phyloP scores from a whole-genome alignment of 257 asterid genomes.

The Anisodus acutangulus region DNA sequence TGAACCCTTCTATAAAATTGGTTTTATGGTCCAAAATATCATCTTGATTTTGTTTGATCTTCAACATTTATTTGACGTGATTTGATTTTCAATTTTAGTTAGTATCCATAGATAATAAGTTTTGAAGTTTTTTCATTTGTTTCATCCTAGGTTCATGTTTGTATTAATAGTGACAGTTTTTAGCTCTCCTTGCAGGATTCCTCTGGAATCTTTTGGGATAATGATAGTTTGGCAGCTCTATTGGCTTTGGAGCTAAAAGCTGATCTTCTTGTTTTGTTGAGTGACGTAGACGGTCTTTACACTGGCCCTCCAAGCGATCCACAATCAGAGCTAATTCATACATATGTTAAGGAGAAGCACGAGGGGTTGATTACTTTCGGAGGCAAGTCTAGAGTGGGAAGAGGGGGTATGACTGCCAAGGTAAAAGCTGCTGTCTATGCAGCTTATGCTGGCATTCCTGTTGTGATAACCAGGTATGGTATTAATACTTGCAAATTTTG shows the following conservation, averaged over 20 bases:
- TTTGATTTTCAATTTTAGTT: not conserved
- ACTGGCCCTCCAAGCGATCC: constrained; percentile 87
- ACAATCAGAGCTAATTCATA: constrained; percentile 64
- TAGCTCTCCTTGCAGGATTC: constrained; percentile 56
- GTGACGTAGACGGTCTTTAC: constrained; percentile 87
- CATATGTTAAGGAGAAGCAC: constrained; percentile 65
- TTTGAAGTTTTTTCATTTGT: not conserved
- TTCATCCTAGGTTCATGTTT: constrained; percentile 23
- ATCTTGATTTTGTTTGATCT: constrained; percentile 11
- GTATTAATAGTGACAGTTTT: constrained; percentile 19
- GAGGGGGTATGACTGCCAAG: constrained; percentile 95
- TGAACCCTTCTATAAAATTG: constrained; percentile 7
- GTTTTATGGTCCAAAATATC: constrained; percentile 15
- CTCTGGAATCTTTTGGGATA: constrained; percentile 87
- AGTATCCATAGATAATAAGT: not conserved
- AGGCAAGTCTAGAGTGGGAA: constrained; percentile 86
- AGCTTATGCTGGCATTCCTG: constrained; percentile 75
- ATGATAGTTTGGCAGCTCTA: constrained; percentile 81
- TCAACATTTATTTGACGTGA: not conserved
- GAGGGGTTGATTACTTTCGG: constrained; percentile 70
- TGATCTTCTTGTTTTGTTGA: constrained; percentile 75
- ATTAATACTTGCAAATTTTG: not conserved
- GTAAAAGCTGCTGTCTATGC: constrained; percentile 82
- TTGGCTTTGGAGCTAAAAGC: constrained; percentile 81
- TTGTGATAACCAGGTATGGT: constrained; percentile 71